Conservation (phyloP, 306 rosid genomes). For the Quercus mongolica region DNA sequence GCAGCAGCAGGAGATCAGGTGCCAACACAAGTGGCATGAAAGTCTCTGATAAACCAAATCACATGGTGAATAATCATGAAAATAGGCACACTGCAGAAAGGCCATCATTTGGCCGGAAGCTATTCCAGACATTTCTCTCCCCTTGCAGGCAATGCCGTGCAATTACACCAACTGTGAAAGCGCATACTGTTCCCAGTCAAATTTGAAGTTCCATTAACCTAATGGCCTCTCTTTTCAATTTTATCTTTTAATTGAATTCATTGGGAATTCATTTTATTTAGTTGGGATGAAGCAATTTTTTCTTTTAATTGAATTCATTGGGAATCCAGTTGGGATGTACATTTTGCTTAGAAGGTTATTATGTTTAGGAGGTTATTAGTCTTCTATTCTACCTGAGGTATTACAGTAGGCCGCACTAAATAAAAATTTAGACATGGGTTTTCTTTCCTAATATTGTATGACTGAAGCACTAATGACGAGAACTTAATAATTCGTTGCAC, state of each 20-base stretch:
- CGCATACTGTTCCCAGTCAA: constrained; percentile 28
- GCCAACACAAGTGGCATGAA: constrained; percentile 17
- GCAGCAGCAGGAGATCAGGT: constrained; percentile 30
- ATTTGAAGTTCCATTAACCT: constrained; percentile 26
- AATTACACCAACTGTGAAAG: constrained; percentile 28
- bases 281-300: background rate
- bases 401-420: constrained; percentile 19
- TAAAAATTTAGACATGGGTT: background rate
- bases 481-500: background rate
- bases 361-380: background rate
- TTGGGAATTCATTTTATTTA: too few relatives aligned
- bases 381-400: constrained; percentile 12
- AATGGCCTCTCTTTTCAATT: constrained; percentile 17
- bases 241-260: constrained; percentile 4
- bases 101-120: constrained; percentile 35
- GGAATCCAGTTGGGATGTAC: too few relatives aligned
- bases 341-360: too few relatives aligned
- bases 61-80: constrained; percentile 20
- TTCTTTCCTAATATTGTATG: background rate
- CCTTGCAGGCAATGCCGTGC: constrained; percentile 52
- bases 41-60: constrained; percentile 22
- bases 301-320: too few relatives aligned
- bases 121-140: constrained; percentile 37
- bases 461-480: background rate
- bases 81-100: constrained; percentile 19